These are phyloP conservation scores for Hypoxylon sp. DNA, from an alignment of 2,329 filamentous ascomycete species.

Conservation along the genomic window DNA sequence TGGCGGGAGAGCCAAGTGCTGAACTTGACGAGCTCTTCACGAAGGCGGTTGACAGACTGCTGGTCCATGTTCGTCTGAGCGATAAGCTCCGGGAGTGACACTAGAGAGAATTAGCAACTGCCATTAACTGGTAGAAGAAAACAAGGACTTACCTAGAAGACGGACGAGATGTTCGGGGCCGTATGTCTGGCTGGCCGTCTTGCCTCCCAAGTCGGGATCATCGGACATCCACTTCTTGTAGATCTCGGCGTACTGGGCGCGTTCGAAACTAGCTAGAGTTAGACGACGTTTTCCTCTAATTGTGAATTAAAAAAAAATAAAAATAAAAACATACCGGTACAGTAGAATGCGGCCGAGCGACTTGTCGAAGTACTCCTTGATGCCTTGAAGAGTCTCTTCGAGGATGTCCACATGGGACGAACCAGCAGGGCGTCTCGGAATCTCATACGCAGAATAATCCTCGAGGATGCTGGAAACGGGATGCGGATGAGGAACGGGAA, in stretches of 20 bases:
- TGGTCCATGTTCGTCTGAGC: conserved; percentile 98
- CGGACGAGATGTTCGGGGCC: conserved; percentile 92
- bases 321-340: conserved; percentile 77
- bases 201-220: conserved; percentile 75
- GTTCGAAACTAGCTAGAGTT: conserved; percentile 77
- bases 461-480: conserved; percentile 83
- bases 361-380: conserved; percentile 96
- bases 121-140: background rate
- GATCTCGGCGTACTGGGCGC: conserved; percentile 85
- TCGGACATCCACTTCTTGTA: conserved; percentile 76
- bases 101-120: conserved; percentile 60
- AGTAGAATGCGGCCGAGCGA: conserved; percentile 88
- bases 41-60: conserved; percentile 87
- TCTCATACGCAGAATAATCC: conserved; percentile 81
- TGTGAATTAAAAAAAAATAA: no score
- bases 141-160: conserved; percentile 77
- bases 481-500: conserved; percentile 82
- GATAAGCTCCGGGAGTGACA: conserved; percentile 90
- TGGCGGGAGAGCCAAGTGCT: conserved; percentile 86
- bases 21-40: conserved; percentile 90
- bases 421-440: conserved; percentile 72
- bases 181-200: conserved; percentile 84
- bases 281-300: conserved; percentile 31
- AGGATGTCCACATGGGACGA: conserved; percentile 85
- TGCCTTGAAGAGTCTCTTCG: conserved; percentile 86